Evolutionary conservation across 2,329 filamentous ascomycete species (phyloP).

Genomic region (Calonectria pauciramosa): DNA sequence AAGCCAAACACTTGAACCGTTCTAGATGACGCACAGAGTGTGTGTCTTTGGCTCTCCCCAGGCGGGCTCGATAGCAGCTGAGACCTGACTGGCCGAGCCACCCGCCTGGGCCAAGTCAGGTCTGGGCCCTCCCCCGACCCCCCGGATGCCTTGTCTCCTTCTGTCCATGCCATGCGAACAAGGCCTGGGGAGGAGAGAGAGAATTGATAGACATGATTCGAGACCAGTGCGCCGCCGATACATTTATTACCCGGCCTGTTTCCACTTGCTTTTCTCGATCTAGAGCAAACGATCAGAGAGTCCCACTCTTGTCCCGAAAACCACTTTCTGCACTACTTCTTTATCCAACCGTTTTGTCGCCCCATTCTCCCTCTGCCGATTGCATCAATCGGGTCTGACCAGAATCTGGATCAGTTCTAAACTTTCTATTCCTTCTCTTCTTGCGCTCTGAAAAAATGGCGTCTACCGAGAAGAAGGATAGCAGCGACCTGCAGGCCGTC

Average conservation of each 20-base stretch:
- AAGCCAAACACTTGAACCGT: background rate
- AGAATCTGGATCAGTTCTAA: background rate
- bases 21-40: slow-evolving; percentile 2
- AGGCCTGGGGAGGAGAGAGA: no score
- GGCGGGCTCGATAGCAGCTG: background rate
- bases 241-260: background rate
- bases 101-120: background rate
- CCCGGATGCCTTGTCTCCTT: background rate
- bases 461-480: background rate
- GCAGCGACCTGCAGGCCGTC: background rate
- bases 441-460: background rate
- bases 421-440: no score
- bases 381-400: background rate
- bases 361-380: background rate
- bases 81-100: background rate
- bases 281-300: background rate
- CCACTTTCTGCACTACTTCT: no score
- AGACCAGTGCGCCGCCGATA: background rate
- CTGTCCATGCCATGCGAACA: background rate
- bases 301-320: background rate
- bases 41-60: background rate
- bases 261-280: background rate
- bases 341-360: background rate
- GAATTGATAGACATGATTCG: background rate
- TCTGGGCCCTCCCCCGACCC: background rate